phyloP scores from a whole-genome alignment of 495 filamentous ascomycete genomes.

The Xylaria grammica region DNA sequence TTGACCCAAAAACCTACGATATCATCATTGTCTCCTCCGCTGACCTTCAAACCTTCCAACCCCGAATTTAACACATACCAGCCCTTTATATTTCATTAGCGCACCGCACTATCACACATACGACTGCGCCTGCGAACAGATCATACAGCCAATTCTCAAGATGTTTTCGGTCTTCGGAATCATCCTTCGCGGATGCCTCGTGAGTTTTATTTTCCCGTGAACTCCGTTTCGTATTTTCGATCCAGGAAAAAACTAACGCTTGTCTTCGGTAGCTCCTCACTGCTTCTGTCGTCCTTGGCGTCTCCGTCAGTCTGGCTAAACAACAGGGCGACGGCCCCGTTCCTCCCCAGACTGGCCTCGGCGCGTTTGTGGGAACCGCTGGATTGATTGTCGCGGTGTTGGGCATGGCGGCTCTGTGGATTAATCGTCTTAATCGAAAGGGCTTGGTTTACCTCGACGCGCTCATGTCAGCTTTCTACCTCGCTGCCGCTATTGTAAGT shows the following conservation, averaged over 20 bases:
- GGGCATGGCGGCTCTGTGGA: slow-evolving; percentile 32
- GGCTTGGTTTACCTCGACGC: slow-evolving; percentile 37
- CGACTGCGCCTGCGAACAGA: too few relatives aligned
- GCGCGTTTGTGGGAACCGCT: slow-evolving; percentile 38
- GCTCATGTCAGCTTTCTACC: slow-evolving; percentile 19
- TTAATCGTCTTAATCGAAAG: slow-evolving; percentile 26
- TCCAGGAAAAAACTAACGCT: neutral
- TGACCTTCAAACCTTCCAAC: too few relatives aligned
- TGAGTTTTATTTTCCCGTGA: slow-evolving; percentile 5
- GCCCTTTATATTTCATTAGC: too few relatives aligned
- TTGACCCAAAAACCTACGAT: too few relatives aligned
- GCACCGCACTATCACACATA: too few relatives aligned
- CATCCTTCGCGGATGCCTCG: slow-evolving; percentile 5
- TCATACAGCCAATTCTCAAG: neutral
- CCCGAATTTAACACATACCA: too few relatives aligned
- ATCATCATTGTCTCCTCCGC: too few relatives aligned
- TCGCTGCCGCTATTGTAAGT: slow-evolving; percentile 20
- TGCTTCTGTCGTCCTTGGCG: slow-evolving; percentile 43
- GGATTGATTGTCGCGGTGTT: slow-evolving; percentile 37
- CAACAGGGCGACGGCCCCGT: slow-evolving; percentile 35
- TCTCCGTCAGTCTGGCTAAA: slow-evolving; percentile 44
- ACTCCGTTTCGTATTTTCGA: neutral
- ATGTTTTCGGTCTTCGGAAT: slow-evolving; percentile 12
- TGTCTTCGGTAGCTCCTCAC: slow-evolving; percentile 36
- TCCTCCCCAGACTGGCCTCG: slow-evolving; percentile 37